Evolutionary conservation across 164 flowering plant genomes (phyloP), one percentile per base, ranked within the genome.

Genomic region (Nymphaea thermarum): DNA sequence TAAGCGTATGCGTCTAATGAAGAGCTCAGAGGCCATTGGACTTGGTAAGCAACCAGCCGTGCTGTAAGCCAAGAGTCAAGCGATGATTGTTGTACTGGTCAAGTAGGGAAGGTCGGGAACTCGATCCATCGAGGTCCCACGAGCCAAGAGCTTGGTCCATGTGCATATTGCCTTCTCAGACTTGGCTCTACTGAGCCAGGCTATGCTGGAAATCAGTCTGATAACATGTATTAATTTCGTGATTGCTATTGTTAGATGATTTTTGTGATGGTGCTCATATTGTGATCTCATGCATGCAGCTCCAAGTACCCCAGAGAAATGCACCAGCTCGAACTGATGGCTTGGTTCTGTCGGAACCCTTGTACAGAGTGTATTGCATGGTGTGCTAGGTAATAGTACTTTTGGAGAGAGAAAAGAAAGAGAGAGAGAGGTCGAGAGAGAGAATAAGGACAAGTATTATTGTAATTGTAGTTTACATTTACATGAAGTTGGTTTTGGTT

Each of bases 1-100:
- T 71, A 85, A 74, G 74, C 77, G 86, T 6, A 44, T 87, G 15
- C 79, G 87, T 67, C 70, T 87, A 74, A 87, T 81, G 88, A 83
- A 80, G 64, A 82, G 85, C 68, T 76, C 86, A 8, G 91, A 87
- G 62, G 85, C 85, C 11, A 44, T 73, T 73, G 84, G 84, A 8
- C 66, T 79, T 77, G 85, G 87, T 86, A 82, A 15, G 57, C 14
- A 51, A 51, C 12, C 12, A 51, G 14, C 57, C 8, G 14, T 15
- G 14, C 57, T 51, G 14, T 51, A 25, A 25, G 36, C 36, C 36
- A 25, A 25, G 36, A 8, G 8, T 8, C 57, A 4, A 10, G 3
- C 5, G 57, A 8, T 51, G 57, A 10, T 0, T 51, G 57, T 8
- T 51, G 14, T 51, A 8, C 12, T 51, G 5, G 57, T 51, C 55